These are phyloP conservation scores for Acanthamoeba quina DNA, from an alignment of 208 protist genomes.

Conservation along the genomic window DNA sequence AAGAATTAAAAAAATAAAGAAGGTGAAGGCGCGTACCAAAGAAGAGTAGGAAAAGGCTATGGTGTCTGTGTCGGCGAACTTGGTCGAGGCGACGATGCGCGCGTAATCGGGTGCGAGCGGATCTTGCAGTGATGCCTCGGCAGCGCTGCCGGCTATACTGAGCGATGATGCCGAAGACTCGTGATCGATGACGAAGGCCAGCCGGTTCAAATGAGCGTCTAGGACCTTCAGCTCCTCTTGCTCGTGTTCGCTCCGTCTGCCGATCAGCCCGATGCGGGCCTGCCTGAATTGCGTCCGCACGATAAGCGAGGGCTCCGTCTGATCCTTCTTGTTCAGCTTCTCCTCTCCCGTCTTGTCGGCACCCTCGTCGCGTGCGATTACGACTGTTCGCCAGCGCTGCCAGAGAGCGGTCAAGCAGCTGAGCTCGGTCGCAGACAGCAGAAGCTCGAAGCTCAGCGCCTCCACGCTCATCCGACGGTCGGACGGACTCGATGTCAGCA, in stretches of 20 bases:
- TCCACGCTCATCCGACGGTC: constrained; percentile 17
- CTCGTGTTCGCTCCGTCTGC: background rate
- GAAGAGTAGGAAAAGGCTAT: background rate
- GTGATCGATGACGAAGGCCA: background rate
- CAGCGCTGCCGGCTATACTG: constrained; percentile 13
- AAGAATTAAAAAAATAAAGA: background rate
- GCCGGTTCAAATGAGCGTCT: background rate
- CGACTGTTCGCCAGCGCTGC: background rate
- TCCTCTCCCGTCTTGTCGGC: background rate
- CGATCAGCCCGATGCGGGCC: background rate
- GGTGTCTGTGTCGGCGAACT: background rate
- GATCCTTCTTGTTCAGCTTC: background rate
- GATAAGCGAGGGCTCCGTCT: background rate
- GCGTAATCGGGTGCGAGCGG: constrained; percentile 5
- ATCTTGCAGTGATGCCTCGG: background rate
- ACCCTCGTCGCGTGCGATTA: background rate
- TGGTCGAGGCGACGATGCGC: background rate
- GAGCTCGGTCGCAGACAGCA: background rate
- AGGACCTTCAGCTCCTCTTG: background rate
- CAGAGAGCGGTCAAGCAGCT: background rate
- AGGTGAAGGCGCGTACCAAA: background rate
- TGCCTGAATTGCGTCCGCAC: background rate
- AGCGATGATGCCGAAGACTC: background rate
- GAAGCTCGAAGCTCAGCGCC: background rate
- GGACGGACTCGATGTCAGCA: background rate